phyloP scores from a whole-genome alignment of 352 stramenopile species.

The Pythium sukuiense region DNA sequence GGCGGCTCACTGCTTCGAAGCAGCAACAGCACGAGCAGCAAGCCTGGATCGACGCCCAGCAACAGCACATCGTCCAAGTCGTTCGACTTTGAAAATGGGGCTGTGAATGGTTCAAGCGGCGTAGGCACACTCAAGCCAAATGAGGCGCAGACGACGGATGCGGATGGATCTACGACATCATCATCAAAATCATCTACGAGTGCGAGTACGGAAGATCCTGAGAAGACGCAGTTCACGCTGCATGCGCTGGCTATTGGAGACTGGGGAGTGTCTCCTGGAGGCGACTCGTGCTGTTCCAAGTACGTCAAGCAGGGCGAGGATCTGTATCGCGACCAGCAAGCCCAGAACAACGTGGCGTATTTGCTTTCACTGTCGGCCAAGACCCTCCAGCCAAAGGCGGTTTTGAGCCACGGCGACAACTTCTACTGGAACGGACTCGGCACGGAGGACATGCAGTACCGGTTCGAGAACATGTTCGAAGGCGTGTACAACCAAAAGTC shows the following conservation, averaged over 20 bases:
- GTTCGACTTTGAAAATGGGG: background rate
- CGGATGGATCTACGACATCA: background rate
- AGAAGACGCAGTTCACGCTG: slow-evolving; percentile 25
- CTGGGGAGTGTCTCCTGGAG: slow-evolving; percentile 58
- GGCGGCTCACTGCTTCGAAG: background rate
- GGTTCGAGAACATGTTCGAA: slow-evolving; percentile 68
- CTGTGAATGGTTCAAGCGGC: background rate
- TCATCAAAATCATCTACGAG: background rate
- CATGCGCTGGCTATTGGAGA: slow-evolving; percentile 73
- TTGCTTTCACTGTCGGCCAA: slow-evolving; percentile 60
- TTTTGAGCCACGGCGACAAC: slow-evolving; percentile 57
- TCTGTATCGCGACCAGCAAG: slow-evolving; percentile 66
- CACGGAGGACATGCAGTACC: slow-evolving; percentile 63
- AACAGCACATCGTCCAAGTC: background rate
- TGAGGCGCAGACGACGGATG: background rate
- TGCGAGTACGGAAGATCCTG: slow-evolving; percentile 11
- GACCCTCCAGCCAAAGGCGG: slow-evolving; percentile 57
- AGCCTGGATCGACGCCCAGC: background rate
- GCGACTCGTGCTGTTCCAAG: slow-evolving; percentile 71
- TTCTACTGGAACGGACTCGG: slow-evolving; percentile 78
- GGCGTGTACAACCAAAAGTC: slow-evolving; percentile 52
- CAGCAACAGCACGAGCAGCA: background rate
- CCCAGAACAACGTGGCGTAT: slow-evolving; percentile 62
- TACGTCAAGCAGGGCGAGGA: slow-evolving; percentile 26
- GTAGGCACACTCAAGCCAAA: background rate